phyloP scores from a whole-genome alignment of 129 eudicot species.

The Erigeron canadensis region DNA sequence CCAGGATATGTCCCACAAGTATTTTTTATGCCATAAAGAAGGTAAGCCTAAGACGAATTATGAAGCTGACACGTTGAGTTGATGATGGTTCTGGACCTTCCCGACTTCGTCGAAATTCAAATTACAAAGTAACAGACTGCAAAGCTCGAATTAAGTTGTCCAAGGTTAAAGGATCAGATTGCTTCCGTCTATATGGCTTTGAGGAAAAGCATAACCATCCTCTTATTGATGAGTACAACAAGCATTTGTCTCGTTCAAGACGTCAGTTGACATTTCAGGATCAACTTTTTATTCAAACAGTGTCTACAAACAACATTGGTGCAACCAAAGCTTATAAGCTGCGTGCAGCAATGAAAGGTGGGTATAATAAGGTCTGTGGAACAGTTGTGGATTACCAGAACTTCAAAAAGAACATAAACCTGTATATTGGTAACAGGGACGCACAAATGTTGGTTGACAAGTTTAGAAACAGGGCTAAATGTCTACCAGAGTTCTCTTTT shows the following conservation, averaged over 20 bases:
- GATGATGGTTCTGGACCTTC: too few relatives aligned
- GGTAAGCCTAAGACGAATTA: too few relatives aligned
- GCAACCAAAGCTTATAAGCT: neutral
- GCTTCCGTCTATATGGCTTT: neutral
- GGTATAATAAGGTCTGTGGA: neutral
- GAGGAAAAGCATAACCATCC: neutral
- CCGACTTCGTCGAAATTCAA: too few relatives aligned
- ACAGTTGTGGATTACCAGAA: neutral
- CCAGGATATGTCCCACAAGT: too few relatives aligned
- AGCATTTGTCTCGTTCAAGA: neutral
- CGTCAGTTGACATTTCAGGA: neutral
- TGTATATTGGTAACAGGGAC: neutral
- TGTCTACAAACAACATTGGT: neutral
- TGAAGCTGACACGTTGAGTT: too few relatives aligned
- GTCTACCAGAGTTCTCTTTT: neutral
- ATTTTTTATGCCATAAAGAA: too few relatives aligned
- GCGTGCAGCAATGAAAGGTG: neutral
- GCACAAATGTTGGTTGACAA: conserved; percentile 7
- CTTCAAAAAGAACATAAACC: neutral
- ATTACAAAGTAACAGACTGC: too few relatives aligned
- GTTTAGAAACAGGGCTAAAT: neutral
- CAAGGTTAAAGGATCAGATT: too few relatives aligned
- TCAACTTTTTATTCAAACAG: neutral
- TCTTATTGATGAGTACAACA: neutral
- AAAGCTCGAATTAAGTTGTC: too few relatives aligned